A percentile compares a stretch with the other conserved stretches of the same genome.
Evolutionary conservation across 2,329 filamentous ascomycete genomes (phyloP).

Genomic region (Talaromyces sp.): DNA sequence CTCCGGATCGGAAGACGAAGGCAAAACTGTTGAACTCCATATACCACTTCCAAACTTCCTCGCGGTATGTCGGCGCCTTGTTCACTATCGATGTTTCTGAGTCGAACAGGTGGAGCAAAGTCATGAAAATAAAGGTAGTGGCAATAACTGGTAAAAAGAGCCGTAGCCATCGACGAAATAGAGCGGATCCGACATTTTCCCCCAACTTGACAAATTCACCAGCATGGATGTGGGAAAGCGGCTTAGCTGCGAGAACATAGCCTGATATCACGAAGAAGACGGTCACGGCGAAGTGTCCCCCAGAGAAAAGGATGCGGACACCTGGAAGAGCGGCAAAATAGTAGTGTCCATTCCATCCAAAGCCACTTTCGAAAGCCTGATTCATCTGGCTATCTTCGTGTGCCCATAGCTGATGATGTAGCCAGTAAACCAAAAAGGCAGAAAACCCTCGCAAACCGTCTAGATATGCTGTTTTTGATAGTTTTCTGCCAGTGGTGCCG

Average conservation of each 20-base stretch:
- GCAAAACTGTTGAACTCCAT: constrained; percentile 62
- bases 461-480: constrained; percentile 53
- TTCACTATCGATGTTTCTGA: constrained; percentile 37
- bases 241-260: constrained; percentile 47
- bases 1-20: constrained; percentile 57
- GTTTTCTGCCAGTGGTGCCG: background rate
- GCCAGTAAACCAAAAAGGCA: constrained; percentile 59
- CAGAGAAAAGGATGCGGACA: constrained; percentile 55
- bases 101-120: constrained; percentile 49
- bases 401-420: constrained; percentile 56
- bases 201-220: constrained; percentile 33
- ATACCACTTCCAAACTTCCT: constrained; percentile 49
- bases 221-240: constrained; percentile 38
- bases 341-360: constrained; percentile 25
- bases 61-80: constrained; percentile 36
- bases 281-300: constrained; percentile 55
- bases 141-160: constrained; percentile 49
- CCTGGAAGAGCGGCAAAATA: constrained; percentile 51
- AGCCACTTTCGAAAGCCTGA: constrained; percentile 41
- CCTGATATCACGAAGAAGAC: constrained; percentile 50
- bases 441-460: constrained; percentile 64
- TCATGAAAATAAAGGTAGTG: constrained; percentile 50
- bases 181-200: constrained; percentile 42
- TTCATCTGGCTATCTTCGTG: constrained; percentile 39
- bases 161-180: constrained; percentile 48